These are phyloP conservation scores for Penicillium herquei DNA, from an alignment of 495 filamentous ascomycete genomes.

Conservation along the genomic window DNA sequence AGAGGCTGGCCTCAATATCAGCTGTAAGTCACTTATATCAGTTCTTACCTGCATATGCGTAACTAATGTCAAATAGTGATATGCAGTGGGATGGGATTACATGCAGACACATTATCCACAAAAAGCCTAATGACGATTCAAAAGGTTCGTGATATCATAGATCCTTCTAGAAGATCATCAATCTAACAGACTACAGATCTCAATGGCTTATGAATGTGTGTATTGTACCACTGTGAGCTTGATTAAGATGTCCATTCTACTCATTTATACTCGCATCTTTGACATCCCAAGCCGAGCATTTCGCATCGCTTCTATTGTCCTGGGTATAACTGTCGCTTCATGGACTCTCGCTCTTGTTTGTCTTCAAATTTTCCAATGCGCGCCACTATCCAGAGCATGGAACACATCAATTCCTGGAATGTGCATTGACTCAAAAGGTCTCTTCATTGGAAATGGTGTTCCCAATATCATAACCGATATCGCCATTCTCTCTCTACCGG, in stretches of 20 bases:
- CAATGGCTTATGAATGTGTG: constrained; percentile 11
- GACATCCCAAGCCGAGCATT: constrained; percentile 36
- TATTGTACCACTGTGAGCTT: constrained; percentile 11
- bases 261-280: constrained; percentile 47
- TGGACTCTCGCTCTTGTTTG: constrained; percentile 45
- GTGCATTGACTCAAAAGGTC: constrained; percentile 45
- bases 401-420: constrained; percentile 26
- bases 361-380: constrained; percentile 46
- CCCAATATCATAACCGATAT: constrained; percentile 49
- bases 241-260: constrained; percentile 36
- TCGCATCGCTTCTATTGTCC: constrained; percentile 32
- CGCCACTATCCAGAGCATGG: constrained; percentile 42
- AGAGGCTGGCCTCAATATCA: constrained; percentile 2
- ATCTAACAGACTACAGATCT: constrained; percentile 5
- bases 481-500: constrained; percentile 44
- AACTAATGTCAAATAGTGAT: constrained; percentile 7
- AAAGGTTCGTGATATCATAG: neutral
- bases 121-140: constrained; percentile 9
- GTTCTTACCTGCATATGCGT: neutral
- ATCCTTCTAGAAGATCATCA: neutral
- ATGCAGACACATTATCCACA: constrained; percentile 2
- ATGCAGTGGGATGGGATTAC: constrained; percentile 13
- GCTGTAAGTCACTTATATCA: constrained; percentile 2
- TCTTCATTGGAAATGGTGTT: constrained; percentile 46
- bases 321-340: constrained; percentile 35